Evolutionary conservation across 2,329 filamentous ascomycete genomes (phyloP).

Genomic region (Thielaviopsis populi): DNA sequence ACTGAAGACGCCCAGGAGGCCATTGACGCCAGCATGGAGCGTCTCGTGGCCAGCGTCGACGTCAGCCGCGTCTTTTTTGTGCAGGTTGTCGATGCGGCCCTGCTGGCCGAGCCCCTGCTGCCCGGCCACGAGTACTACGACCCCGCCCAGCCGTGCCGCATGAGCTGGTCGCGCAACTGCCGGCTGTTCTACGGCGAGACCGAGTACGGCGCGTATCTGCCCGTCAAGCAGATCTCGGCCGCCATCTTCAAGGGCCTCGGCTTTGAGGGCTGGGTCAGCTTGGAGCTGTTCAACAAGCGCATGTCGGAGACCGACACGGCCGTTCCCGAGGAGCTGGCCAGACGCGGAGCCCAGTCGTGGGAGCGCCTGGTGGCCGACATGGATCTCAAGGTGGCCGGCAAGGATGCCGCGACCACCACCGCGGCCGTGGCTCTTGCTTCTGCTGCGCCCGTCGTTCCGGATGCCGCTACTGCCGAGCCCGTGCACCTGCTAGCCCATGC

Average conservation of each 20-base stretch:
- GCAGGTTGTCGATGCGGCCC: slow-evolving; percentile 61
- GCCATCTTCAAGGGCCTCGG: slow-evolving; percentile 49
- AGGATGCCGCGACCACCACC: background rate
- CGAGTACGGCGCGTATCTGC: slow-evolving; percentile 50
- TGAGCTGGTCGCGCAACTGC: slow-evolving; percentile 67
- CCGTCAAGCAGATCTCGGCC: slow-evolving; percentile 43
- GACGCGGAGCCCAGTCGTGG: slow-evolving; percentile 36
- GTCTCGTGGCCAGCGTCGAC: slow-evolving; percentile 41
- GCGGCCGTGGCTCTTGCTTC: background rate
- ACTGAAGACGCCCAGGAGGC: slow-evolving; percentile 39
- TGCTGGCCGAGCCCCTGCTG: slow-evolving; percentile 39
- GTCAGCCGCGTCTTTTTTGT: slow-evolving; percentile 56
- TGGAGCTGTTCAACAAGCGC: slow-evolving; percentile 52
- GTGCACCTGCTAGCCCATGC: background rate
- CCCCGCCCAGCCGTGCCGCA: slow-evolving; percentile 31
- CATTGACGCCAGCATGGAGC: slow-evolving; percentile 38
- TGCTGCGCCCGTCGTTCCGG: background rate
- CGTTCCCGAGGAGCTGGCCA: slow-evolving; percentile 43
- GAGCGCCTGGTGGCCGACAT: slow-evolving; percentile 30
- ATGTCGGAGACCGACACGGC: slow-evolving; percentile 36
- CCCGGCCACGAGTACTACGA: slow-evolving; percentile 28
- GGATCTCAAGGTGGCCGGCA: slow-evolving; percentile 12
- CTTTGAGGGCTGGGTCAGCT: slow-evolving; percentile 54
- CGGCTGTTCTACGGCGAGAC: slow-evolving; percentile 42
- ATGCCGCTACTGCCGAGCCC: background rate